phyloP scores from a whole-genome alignment of 2,329 filamentous ascomycete genomes.

The Fusarium scirpi region DNA sequence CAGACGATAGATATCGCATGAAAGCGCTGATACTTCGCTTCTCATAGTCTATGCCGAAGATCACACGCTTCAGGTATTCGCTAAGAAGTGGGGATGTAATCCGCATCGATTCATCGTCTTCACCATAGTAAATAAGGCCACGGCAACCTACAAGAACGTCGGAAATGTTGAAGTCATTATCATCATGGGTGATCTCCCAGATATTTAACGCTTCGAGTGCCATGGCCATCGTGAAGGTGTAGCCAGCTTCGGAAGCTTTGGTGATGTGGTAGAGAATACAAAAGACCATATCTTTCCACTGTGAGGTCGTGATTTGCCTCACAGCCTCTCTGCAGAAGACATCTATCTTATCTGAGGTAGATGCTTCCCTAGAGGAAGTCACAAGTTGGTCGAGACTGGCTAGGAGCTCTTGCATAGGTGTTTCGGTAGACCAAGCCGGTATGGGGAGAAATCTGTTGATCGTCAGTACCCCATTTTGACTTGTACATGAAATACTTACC shows the following conservation, averaged over 20 bases:
- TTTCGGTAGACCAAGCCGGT: not conserved
- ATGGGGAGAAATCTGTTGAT: not conserved
- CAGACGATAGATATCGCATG: not conserved
- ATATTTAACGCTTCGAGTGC: not conserved
- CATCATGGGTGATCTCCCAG: not conserved
- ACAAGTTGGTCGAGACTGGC: not conserved
- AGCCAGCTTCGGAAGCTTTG: not conserved
- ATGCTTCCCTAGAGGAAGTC: fast-evolving
- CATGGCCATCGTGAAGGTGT: conserved; percentile 4
- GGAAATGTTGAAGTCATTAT: fast-evolving
- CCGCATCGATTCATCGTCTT: not conserved
- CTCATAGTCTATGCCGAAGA: not conserved
- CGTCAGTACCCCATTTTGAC: not conserved
- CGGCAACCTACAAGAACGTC: not conserved
- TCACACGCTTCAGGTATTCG: not conserved
- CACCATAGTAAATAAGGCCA: not conserved
- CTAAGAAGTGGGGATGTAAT: not conserved
- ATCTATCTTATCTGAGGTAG: fast-evolving
- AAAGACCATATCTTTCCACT: not conserved
- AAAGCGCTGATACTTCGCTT: not conserved
- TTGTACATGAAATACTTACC: not conserved
- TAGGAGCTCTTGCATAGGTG: not conserved
- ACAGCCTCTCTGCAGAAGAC: not conserved
- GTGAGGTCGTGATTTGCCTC: not conserved
- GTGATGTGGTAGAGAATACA: not conserved